Percentiles rank a stretch among this genome's conserved stretches.
Conservation (phyloP, 2,329 filamentous ascomycete genomes). For the Pyricularia sp. region DNA sequence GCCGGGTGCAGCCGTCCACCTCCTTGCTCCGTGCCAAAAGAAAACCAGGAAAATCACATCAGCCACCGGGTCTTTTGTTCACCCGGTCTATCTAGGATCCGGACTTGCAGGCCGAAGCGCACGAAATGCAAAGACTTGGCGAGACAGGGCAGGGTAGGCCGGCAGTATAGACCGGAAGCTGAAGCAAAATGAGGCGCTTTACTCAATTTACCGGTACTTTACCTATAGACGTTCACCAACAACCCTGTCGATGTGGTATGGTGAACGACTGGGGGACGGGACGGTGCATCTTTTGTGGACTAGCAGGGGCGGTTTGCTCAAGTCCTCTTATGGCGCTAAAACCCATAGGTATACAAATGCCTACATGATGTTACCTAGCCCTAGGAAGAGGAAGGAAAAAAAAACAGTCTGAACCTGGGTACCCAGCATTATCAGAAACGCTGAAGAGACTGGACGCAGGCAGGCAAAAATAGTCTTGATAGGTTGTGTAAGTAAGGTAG, state of each 20-base stretch:
- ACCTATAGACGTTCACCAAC: not conserved
- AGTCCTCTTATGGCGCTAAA: too few relatives aligned
- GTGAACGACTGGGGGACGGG: not conserved
- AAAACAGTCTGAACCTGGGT: not conserved
- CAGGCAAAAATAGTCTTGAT: too few relatives aligned
- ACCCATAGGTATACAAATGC: too few relatives aligned
- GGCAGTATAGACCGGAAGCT: not conserved
- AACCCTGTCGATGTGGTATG: not conserved
- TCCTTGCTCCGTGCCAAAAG: too few relatives aligned
- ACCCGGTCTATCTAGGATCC: too few relatives aligned
- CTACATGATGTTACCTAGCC: too few relatives aligned
- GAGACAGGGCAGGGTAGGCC: not conserved
- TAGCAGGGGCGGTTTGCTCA: not conserved
- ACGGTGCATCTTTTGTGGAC: not conserved
- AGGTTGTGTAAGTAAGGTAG: too few relatives aligned
- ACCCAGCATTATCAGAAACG: not conserved
- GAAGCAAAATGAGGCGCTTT: not conserved
- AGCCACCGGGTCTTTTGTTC: too few relatives aligned
- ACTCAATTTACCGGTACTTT: not conserved
- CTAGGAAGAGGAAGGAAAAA: too few relatives aligned
- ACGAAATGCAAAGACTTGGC: not conserved
- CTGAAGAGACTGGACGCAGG: not conserved
- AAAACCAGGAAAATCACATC: too few relatives aligned
- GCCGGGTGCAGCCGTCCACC: too few relatives aligned
- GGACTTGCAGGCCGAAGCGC: too few relatives aligned